Evolutionary conservation across 208 protist genomes (phyloP), one percentile per base, ranked within the genome.

Genomic region (Wallacemonas sp.): DNA sequence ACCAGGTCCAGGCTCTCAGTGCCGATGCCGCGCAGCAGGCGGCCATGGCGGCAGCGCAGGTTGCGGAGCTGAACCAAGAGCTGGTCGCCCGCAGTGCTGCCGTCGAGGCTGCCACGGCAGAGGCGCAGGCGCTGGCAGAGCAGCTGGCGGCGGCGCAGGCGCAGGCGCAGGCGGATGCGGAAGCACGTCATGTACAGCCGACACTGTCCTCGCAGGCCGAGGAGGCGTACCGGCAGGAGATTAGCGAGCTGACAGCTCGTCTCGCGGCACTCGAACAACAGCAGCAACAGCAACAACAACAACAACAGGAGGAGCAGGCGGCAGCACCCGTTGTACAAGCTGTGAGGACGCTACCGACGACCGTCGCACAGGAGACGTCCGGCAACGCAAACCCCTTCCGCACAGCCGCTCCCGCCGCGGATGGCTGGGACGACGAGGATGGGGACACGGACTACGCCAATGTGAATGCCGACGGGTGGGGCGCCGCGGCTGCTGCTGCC

Each of bases 231-330:
- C 27, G 54, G 21, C 30, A 24, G 32, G 34, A 64, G n/a, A 39
- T 27, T 12, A 32, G 39, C 32, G 34, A 48, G n/a, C 55, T 71
- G 44, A 47, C 14, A 0, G 60, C 61, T 11, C 63, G 63, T 16
- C 8, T 38, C n/a, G 56, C 62, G 2, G 47, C 61, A 8, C 36
- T 68, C 1, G 60, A 44, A 17, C 64, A 72, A 26, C 38, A 74
- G 27, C 43, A 64, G 16, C 17, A 43, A 8, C 39, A 49, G 21
- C 61, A 63, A 21, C 23, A 6, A 23, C 17, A 26, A 17, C 44
- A 14, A 14, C 36, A 41, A 14, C 9, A 16, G 19, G 12, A 49
- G 8, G 17, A 16, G 44, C 17, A 49, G 19, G 12, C 19, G 47
- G 9, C 17, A 11, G 11, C 47, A 26, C 11, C 47, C 6, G 19